Percentiles rank a stretch among this genome's conserved stretches.
Evolutionary conservation across 2,329 filamentous ascomycete genomes (phyloP).

Genomic region (Talaromyces funiculosus): DNA sequence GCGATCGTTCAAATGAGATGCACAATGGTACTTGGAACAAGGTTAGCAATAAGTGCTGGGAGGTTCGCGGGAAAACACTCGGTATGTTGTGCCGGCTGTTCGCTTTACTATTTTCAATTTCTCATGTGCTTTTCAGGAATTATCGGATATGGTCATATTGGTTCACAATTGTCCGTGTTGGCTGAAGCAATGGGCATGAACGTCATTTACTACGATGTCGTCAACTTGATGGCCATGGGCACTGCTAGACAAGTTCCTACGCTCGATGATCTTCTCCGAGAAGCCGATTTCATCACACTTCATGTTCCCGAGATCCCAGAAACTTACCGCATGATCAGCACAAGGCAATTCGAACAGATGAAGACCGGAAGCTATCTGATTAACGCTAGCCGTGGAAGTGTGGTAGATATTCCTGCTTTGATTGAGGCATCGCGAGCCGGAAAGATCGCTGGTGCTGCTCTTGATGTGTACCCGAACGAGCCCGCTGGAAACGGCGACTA

Average conservation of each 20-base stretch:
- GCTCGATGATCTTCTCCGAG: constrained; percentile 67
- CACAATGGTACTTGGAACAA: constrained; percentile 97
- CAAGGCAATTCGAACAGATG: constrained; percentile 75
- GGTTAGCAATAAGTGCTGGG: constrained; percentile 94
- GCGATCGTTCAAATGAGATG: constrained; percentile 89
- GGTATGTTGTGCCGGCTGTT: constrained; percentile 45
- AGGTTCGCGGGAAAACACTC: constrained; percentile 93
- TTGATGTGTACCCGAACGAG: constrained; percentile 94
- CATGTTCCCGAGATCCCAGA: constrained; percentile 92
- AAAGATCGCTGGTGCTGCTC: constrained; percentile 86
- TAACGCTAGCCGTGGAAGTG: constrained; percentile 88
- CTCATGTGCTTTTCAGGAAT: constrained; percentile 54
- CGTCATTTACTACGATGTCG: constrained; percentile 93
- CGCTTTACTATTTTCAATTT: background rate
- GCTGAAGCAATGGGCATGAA: constrained; percentile 97
- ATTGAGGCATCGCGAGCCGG: constrained; percentile 80
- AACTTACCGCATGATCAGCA: constrained; percentile 88
- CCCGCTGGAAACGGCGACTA: constrained; percentile 92
- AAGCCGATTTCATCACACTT: constrained; percentile 86
- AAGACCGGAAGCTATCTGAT: constrained; percentile 89
- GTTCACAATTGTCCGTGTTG: constrained; percentile 88
- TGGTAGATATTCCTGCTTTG: constrained; percentile 89
- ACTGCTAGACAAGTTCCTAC: constrained; percentile 77
- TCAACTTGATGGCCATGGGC: constrained; percentile 91
- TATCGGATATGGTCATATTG: constrained; percentile 95